These are phyloP conservation scores for Arbutus unedo DNA, from an alignment of 148 eudicot species.

Conservation along the genomic window DNA sequence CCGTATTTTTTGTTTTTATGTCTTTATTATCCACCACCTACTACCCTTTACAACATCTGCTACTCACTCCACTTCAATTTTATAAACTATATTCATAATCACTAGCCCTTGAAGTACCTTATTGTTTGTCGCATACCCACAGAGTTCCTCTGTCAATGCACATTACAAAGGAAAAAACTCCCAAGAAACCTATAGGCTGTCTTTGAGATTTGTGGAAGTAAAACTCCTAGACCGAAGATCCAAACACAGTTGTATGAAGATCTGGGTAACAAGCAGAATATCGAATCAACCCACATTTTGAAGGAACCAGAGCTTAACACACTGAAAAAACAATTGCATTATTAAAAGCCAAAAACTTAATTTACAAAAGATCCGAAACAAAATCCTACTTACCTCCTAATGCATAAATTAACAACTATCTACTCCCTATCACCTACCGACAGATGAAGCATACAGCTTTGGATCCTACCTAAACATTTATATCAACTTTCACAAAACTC, in stretches of 20 bases:
- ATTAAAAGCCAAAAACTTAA: not conserved
- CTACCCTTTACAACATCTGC: no score
- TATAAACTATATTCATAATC: no score
- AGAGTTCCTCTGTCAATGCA: no score
- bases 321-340: not conserved
- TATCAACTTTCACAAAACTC: conserved; percentile 23
- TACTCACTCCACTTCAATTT: no score
- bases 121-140: no score
- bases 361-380: not conserved
- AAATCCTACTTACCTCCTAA: not conserved
- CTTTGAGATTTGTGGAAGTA: no score
- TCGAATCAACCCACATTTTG: not conserved
- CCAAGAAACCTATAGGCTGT: no score
- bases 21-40: no score
- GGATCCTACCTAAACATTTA: conserved; percentile 2
- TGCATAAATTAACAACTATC: not conserved
- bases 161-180: no score
- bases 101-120: no score
- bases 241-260: not conserved
- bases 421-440: not conserved
- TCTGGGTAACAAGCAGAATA: not conserved
- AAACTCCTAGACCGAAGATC: no score
- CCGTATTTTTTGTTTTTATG: no score
- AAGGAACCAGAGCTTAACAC: not conserved
- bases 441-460: not conserved